Base-by-base conservation (phyloP, 2,329 filamentous ascomycete genomes). In the Sarocladiaceae sp. region DNA sequence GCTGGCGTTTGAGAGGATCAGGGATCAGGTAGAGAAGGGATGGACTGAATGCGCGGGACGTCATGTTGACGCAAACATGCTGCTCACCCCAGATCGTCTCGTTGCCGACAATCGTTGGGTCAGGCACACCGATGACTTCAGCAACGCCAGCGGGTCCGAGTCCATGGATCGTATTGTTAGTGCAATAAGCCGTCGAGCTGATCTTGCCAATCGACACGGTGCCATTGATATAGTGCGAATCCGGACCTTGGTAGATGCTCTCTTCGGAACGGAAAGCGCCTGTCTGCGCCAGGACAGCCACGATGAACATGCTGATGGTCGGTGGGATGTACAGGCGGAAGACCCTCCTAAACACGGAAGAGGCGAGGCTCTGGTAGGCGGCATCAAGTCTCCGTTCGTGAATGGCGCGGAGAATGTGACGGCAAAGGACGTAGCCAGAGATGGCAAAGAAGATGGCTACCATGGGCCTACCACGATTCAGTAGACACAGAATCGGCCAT, bases 371-470 rank as follows among this genome's bases (percentile, higher is more conserved):
- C 47, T 61, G 55, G 46, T 65, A 65, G n/a, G 56, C 60, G 16
- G 53, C 54, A 13, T 64, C 61, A 10, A 62, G 46, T 15, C 61
- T 58, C 2, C 58, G 59, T 44, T 65, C 58, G 29, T 64, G 59
- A 1, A 67, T 65, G 4, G 58, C 48, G n/a, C 59, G 50, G 11
- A 67, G 45, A 16, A 67, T 61, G 44, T 66, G 63, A 5, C 64
- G 57, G 18, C 58, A 65, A 26, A 68, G 55, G 20, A 67, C 65
- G 41, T 68, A 68, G n/a, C 65, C 65, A 0, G 65, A 68, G 21
- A 68, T 66, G 51, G 63, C 64, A 41, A 68, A 68, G 55, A 68
- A 68, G 31, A 68, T 64, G 43, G 64, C 62, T 4, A 68, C 64
- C 64, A 68, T 68, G 10, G 64, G 58, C 4, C 62, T 58, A 3